Percentiles rank a stretch among this genome's conserved stretches.
These are phyloP conservation scores for Trichothecium roseum DNA, from an alignment of 2,329 filamentous ascomycete species.

Conservation along the genomic window DNA sequence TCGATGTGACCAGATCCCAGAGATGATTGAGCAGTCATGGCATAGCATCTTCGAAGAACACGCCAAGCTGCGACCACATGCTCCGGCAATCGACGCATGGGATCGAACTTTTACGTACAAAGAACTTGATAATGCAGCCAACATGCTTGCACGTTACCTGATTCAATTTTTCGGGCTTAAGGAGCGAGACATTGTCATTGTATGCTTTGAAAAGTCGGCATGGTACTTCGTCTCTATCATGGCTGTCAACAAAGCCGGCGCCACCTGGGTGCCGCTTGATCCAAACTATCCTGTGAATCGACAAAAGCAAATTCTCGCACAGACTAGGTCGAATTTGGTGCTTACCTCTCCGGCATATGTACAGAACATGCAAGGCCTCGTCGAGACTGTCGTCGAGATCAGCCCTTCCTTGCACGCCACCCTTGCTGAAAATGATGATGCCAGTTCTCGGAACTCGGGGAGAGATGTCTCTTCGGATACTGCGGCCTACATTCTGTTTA, in stretches of 20 bases:
- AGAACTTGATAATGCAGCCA: conserved; percentile 13
- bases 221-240: conserved; percentile 3
- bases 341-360: background rate
- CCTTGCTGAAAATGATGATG: no score
- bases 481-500: conserved; percentile 7
- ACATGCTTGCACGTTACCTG: conserved; percentile 1
- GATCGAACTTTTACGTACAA: conserved; percentile 28
- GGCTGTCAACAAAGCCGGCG: conserved; percentile 3
- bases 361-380: background rate
- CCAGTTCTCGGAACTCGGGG: conserved; percentile 1
- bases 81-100: conserved; percentile 27
- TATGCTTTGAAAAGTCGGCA: conserved; percentile 3
- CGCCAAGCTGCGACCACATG: conserved; percentile 19
- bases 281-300: background rate
- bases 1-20: background rate
- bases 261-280: conserved; percentile 3
- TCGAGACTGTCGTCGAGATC: background rate
- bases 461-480: conserved; percentile 4
- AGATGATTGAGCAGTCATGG: conserved; percentile 2
- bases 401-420: background rate
- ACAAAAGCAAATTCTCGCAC: background rate
- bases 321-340: background rate
- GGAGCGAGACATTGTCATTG: conserved; percentile 5
- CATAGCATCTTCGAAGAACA: conserved; percentile 33
- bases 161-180: conserved; percentile 10